Base-by-base conservation (phyloP, 176 grass and related monocot species). In the Tillandsia fasciculata region DNA sequence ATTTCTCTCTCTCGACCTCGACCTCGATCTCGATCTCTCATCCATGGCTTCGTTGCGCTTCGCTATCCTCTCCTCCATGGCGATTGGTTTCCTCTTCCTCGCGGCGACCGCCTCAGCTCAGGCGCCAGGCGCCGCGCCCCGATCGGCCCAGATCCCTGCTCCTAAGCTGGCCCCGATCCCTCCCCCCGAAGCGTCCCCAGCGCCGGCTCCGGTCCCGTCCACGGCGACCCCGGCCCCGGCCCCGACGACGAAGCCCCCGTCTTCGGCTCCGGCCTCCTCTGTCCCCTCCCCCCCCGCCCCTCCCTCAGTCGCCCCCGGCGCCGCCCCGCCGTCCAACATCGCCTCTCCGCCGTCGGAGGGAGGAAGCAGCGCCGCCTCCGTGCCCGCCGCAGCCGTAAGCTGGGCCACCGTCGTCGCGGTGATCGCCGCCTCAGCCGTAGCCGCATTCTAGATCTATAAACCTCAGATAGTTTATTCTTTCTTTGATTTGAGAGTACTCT, bases 381-480 rank as follows among this genome's bases (percentile, higher is more conserved):
- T 66, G 2, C n/a, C 53, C 0, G 71, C 51, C 83, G 17, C 53
- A 0, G 71, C 51, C 83, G 17, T 10, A 51, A 77, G 81, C 72
- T 83, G 83, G 57, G 73, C 74, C 9, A 72, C 72, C 9, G 77
- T 77, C 47, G 85, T 51, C 10, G 85, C 47, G 4, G 81, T 59
- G 0, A 48, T 83, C 11, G 85, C 85, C 15, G 85, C 85, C 15
- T 81, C 70, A 27, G 58, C 77, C 26, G 3, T 73, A 18, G 58
- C 77, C 26, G 3, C 76, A 18, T 87, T 87, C 73, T 87, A 83
- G 85, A 74, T 72, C 56, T 61, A 18, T n/a, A n/a, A n/a, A n/a
- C 20, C 7, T 61, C 9, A 10, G 54, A 59, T 59, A 18, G 18
- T 58, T 9, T 59, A 14, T 59, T 14, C 5, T 15, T 61, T 20